Base-by-base conservation (phyloP, 2,329 filamentous ascomycete species). In the Immersiporthe knoxdaviesiana region DNA sequence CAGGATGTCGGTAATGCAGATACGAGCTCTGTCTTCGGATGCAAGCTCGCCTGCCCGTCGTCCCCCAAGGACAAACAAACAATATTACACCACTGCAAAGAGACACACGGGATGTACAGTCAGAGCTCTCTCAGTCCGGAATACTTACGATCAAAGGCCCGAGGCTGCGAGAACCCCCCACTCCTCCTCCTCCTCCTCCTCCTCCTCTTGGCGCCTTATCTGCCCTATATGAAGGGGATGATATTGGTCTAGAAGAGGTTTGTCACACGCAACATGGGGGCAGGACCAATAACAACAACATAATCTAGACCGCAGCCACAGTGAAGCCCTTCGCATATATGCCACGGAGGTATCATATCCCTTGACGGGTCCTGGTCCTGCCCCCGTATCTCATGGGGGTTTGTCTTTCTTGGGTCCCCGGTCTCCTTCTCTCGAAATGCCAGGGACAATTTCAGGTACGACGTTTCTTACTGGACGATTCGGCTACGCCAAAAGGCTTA, bases 321-420 rank as follows among this genome's bases (percentile, higher is more conserved):
- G 1, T 59, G 56, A 37, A 59, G 56, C 14, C 44, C 32, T 30
- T 30, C 27, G 16, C 16, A 14, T 14, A 27, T 32, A 30, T 32
- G 52, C 52, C 14, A 32, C 32, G 4, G 52, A 56, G 52, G 52
- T 30, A 30, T 16, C 52, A 32, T 27, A 18, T 30, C 52, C 52
- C 24, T 18, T 56, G 52, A 56, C 52, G 24, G 44, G 12, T 6
- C 14, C 35, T 56, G 18, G n/a, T n/a, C n/a, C n/a, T n/a, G n/a
- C n/a, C 52, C 52, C 52, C 52, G 52, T 56, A 56, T 56, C 24
- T 56, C 52, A 56, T 56, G 52, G 52, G 27, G 52, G 35, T 35
- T 14, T 16, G n/a, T 21, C 32, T 18, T 39, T 32, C 18, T 21
- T 37, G 16, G 32, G 41, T n/a, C 44, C 21, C 30, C 16, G 8